phyloP scores from a whole-genome alignment of 2,329 filamentous ascomycete species.

The Fusarium tricinctum region DNA sequence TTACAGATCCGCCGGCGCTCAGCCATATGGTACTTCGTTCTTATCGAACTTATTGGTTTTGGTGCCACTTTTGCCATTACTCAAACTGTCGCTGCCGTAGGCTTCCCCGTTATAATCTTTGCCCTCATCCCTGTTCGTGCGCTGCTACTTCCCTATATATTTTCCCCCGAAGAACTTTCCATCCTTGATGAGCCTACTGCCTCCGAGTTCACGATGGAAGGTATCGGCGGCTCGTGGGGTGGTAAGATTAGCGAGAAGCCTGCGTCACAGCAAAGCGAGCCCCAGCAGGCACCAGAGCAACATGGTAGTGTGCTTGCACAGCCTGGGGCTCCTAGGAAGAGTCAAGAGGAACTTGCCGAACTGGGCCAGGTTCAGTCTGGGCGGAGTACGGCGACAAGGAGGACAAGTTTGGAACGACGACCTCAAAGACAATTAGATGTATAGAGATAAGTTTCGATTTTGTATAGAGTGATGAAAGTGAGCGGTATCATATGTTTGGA shows the following conservation, averaged over 20 bases:
- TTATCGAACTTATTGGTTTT: conserved; percentile 77
- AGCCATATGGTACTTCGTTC: conserved; percentile 80
- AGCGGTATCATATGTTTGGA: background rate
- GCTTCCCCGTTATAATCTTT: conserved; percentile 82
- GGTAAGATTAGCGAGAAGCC: conserved; percentile 48
- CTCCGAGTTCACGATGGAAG: conserved; percentile 81
- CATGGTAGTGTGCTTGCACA: conserved; percentile 49
- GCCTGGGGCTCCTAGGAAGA: conserved; percentile 50
- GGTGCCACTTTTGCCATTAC: conserved; percentile 86
- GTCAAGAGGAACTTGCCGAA: conserved; percentile 55
- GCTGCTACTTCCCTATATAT: conserved; percentile 72
- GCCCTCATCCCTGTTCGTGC: conserved; percentile 76
- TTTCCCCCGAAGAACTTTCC: conserved; percentile 71
- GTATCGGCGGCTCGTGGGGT: conserved; percentile 75
- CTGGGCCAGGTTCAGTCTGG: conserved; percentile 51
- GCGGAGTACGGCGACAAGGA: conserved; percentile 51
- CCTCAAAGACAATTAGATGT: conserved; percentile 18
- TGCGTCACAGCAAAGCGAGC: conserved; percentile 23
- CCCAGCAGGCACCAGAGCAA: conserved; percentile 18
- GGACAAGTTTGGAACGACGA: conserved; percentile 47
- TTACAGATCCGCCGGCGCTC: conserved; percentile 70
- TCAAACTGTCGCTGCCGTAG: conserved; percentile 85
- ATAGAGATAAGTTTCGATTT: conserved; percentile 12
- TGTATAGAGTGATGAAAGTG: conserved; percentile 1
- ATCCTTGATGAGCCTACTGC: conserved; percentile 81